Evolutionary conservation across 2,329 filamentous ascomycete genomes (phyloP).

Genomic region (Triangularia setosa): DNA sequence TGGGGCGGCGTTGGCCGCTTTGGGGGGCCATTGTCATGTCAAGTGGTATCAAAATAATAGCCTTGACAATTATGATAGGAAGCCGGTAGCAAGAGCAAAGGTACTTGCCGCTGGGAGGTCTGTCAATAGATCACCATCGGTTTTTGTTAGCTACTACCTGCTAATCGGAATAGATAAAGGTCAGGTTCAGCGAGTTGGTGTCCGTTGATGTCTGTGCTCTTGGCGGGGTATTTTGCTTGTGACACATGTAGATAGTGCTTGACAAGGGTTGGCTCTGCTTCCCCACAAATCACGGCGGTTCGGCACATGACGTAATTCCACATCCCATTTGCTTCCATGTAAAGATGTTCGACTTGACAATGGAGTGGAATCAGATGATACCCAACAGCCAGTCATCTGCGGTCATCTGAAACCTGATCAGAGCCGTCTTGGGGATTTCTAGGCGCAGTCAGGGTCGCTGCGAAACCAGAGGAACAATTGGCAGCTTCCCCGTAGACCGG

Average conservation of each 20-base stretch:
- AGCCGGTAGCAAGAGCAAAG: too few species aligned
- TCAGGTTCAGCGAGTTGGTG: not conserved
- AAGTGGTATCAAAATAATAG: too few species aligned
- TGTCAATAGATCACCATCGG: not conserved
- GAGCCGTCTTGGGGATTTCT: not conserved
- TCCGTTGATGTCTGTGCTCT: not conserved
- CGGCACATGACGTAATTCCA: not conserved
- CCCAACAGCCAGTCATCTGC: too few species aligned
- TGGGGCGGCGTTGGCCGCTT: too few species aligned
- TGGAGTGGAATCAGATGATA: not conserved
- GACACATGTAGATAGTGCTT: not conserved
- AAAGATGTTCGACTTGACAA: not conserved
- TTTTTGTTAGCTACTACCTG: not conserved
- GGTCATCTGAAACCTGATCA: not conserved
- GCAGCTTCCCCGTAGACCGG: not conserved
- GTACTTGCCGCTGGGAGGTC: too few species aligned
- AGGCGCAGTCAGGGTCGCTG: not conserved
- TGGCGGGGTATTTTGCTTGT: not conserved
- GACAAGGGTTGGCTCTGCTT: not conserved
- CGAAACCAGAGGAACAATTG: not conserved
- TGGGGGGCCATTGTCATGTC: too few species aligned
- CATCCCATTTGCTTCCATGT: not conserved
- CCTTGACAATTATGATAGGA: too few species aligned
- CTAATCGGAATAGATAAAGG: not conserved
- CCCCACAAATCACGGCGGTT: not conserved